phyloP scores from a whole-genome alignment of 768 basidiomycete genomes.

The Lenzites betulinus region DNA sequence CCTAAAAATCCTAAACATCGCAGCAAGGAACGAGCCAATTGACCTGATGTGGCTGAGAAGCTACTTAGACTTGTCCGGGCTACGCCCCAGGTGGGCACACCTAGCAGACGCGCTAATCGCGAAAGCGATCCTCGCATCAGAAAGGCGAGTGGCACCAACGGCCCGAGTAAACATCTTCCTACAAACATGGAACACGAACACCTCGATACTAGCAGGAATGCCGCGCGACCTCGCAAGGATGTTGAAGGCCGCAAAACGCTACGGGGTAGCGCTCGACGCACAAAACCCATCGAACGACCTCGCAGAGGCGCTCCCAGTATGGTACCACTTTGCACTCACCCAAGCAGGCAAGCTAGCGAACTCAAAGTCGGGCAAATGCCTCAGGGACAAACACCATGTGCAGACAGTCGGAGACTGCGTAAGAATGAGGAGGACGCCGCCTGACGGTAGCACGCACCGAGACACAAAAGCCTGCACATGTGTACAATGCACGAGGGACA shows the following conservation, averaged over 20 bases:
- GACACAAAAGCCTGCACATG: too few species aligned
- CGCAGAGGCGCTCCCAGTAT: not conserved
- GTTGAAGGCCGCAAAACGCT: not conserved
- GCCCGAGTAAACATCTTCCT: not conserved
- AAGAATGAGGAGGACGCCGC: not conserved
- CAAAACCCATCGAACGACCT: not conserved
- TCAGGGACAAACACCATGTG: not conserved
- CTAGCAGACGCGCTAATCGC: conserved; percentile 12
- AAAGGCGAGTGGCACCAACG: not conserved
- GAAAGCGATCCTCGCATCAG: not conserved
- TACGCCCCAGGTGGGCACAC: conserved; percentile 12
- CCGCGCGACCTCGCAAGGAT: not conserved
- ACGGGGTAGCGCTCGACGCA: not conserved
- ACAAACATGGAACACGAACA: not conserved
- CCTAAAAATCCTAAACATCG: not conserved
- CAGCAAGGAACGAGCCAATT: conserved; percentile 17
- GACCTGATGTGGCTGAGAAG: conserved; percentile 16
- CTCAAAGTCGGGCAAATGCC: not conserved
- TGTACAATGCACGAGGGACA: too few species aligned
- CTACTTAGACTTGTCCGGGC: not conserved
- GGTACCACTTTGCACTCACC: not conserved
- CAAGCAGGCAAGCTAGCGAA: not conserved
- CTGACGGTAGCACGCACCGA: too few species aligned
- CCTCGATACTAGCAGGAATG: not conserved
- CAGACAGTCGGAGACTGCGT: not conserved